Base-by-base conservation (phyloP, 2,329 filamentous ascomycete species). In the Bipolaris sorokiniana region DNA sequence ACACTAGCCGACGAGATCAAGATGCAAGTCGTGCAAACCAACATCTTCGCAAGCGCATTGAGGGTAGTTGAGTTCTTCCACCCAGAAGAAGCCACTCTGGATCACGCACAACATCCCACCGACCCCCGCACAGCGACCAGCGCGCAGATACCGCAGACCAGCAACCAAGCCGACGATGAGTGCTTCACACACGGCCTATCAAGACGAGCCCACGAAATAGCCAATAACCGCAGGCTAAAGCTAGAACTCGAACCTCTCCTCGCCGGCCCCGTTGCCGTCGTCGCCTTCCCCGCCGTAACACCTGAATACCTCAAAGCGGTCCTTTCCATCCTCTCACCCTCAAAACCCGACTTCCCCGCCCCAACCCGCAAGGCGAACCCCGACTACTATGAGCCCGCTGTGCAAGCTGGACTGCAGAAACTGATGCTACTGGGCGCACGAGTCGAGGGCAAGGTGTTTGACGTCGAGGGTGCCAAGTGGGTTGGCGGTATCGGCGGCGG, bases 381-480 rank as follows among this genome's bases (percentile, higher is more conserved):
- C 0, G 88, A 88, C 11, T 97, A 92, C 78, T 85, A 96, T 75
- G 94, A 97, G 54, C 83, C 86, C 0, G 77, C 83, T 1, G 91
- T 94, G 52, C 93, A 97, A 77, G 86, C 81, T 63, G 95, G 90
- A 7, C 76, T 99, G 66, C 87, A 92, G 70, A 99, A 99, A 80
- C 79, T 99, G 62, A 82, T 96, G 75, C 79, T 99, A 33, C 80
- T 99, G 13, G 95, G 92, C 51, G 93, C 93, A 13, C 84, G 95
- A 49, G 85, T 97, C 28, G 95, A 99, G 72, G 90, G 90, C 61
- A 89, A 87, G 76, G 86, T 92, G 31, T 93, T 97, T 69, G 93
- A 97, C 72, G 77, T 85, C 45, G 87, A 88, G 10, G 90, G 90
- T 52, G 82, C 83, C 26, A 86, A 83, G 70, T 90, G 88, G 88